Conservation (phyloP, 768 basidiomycete genomes). For the Stropharia rugosoannulata region DNA sequence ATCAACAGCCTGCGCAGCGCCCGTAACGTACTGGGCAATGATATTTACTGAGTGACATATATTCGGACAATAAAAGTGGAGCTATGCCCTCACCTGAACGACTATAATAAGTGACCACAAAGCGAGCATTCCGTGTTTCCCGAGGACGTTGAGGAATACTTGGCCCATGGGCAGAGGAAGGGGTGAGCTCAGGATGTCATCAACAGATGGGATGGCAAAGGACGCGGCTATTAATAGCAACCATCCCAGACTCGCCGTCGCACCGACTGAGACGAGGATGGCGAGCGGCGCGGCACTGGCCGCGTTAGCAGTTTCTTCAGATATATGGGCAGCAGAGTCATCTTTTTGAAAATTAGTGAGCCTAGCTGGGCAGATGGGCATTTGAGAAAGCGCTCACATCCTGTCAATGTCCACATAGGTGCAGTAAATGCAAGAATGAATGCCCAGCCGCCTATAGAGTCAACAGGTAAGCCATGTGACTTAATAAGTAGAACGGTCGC, state of each 20-base stretch:
- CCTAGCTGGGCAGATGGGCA: not conserved
- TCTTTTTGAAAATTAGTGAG: slow-evolving; percentile 35
- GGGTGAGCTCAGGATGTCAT: slow-evolving; percentile 42
- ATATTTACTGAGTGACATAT: not conserved
- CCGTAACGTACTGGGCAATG: slow-evolving; percentile 57
- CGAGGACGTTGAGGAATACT: slow-evolving; percentile 62
- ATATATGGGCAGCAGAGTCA: slow-evolving; percentile 75
- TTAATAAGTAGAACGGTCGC: not conserved
- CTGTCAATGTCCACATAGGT: slow-evolving; percentile 80
- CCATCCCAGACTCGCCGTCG: slow-evolving; percentile 64
- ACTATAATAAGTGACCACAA: slow-evolving; percentile 74
- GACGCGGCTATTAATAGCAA: slow-evolving; percentile 63
- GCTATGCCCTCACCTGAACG: slow-evolving; percentile 35
- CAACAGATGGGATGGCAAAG: slow-evolving; percentile 58
- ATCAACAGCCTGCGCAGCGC: slow-evolving; percentile 73
- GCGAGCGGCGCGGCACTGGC: slow-evolving; percentile 65
- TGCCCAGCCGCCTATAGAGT: slow-evolving; percentile 64
- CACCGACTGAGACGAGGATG: slow-evolving; percentile 62
- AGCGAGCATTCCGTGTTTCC: slow-evolving; percentile 68
- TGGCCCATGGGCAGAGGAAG: slow-evolving; percentile 74
- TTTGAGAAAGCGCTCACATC: slow-evolving; percentile 44
- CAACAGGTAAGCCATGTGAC: not conserved
- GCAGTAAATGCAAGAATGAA: slow-evolving; percentile 72
- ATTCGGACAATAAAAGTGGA: not conserved
- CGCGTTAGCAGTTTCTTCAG: slow-evolving; percentile 70